These are phyloP conservation scores for Boletus reticuloceps DNA, from an alignment of 768 basidiomycete genomes.

Conservation along the genomic window DNA sequence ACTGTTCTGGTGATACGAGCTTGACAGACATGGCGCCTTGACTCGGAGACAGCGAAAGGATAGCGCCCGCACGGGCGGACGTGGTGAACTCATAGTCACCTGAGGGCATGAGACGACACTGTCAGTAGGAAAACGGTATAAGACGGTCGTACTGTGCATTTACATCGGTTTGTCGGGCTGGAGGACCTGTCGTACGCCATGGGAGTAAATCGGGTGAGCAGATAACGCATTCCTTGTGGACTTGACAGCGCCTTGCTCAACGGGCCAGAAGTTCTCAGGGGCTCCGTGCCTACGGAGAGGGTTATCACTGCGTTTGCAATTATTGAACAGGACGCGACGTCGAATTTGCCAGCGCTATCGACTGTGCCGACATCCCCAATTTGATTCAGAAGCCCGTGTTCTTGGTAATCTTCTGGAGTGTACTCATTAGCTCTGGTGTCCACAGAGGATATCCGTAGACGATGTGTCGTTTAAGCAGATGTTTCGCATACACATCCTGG, in stretches of 20 bases:
- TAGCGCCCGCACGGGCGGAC: not conserved
- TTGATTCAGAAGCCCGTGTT: too few relatives aligned
- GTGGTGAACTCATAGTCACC: not conserved
- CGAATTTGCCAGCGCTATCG: too few relatives aligned
- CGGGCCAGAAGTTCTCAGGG: not conserved
- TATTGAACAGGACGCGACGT: not conserved
- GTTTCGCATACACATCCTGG: too few relatives aligned
- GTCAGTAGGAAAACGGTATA: not conserved
- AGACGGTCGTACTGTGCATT: not conserved
- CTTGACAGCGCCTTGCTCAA: not conserved
- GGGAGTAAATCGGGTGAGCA: not conserved
- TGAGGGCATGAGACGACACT: not conserved
- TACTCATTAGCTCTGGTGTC: too few relatives aligned
- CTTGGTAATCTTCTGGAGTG: too few relatives aligned
- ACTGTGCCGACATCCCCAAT: too few relatives aligned
- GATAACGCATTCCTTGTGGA: not conserved
- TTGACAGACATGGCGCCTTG: not conserved
- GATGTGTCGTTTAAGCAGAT: not conserved
- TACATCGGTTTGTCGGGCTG: not conserved
- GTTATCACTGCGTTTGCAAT: not conserved
- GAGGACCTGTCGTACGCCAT: not conserved
- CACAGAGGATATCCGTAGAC: not conserved
- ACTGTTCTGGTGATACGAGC: too few relatives aligned
- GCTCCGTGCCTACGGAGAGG: not conserved
- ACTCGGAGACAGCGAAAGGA: not conserved